phyloP scores from a whole-genome alignment of 2,329 filamentous ascomycete genomes.

The Alternaria sp. region DNA sequence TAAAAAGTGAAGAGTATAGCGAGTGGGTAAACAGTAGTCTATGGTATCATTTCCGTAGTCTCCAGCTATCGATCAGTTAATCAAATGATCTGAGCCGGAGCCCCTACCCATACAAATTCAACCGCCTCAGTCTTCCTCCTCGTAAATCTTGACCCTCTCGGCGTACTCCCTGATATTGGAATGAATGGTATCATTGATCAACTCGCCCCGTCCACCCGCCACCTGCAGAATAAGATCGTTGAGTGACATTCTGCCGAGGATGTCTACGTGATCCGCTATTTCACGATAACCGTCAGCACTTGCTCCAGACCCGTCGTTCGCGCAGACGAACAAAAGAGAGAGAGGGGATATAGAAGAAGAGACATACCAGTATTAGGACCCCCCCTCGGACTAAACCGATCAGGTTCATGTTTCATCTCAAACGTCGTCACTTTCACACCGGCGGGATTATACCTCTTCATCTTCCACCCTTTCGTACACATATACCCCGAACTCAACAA shows the following conservation, averaged over 20 bases:
- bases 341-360: neutral
- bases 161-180: slow-evolving; percentile 86
- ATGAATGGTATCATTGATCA: slow-evolving; percentile 76
- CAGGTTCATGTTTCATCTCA: slow-evolving; percentile 97
- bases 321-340: too few species aligned
- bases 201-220: slow-evolving; percentile 81
- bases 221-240: slow-evolving; percentile 91
- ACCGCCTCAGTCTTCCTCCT: slow-evolving; percentile 47
- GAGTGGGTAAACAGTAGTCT: neutral
- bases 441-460: slow-evolving; percentile 92
- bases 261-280: slow-evolving; percentile 90
- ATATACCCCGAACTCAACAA: slow-evolving; percentile 98
- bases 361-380: slow-evolving; percentile 66
- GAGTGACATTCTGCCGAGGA: slow-evolving; percentile 83
- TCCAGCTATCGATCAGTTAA: neutral
- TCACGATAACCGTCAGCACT: slow-evolving; percentile 6
- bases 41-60: slow-evolving; percentile 10
- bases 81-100: neutral
- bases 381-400: slow-evolving; percentile 83
- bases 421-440: slow-evolving; percentile 80
- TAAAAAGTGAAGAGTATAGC: neutral
- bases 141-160: slow-evolving; percentile 80
- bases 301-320: neutral
- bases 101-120: neutral
- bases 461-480: slow-evolving; percentile 93